These are phyloP conservation scores for Paracoccidioides brasiliensis DNA, from an alignment of 2,329 filamentous ascomycete genomes.

Conservation along the genomic window DNA sequence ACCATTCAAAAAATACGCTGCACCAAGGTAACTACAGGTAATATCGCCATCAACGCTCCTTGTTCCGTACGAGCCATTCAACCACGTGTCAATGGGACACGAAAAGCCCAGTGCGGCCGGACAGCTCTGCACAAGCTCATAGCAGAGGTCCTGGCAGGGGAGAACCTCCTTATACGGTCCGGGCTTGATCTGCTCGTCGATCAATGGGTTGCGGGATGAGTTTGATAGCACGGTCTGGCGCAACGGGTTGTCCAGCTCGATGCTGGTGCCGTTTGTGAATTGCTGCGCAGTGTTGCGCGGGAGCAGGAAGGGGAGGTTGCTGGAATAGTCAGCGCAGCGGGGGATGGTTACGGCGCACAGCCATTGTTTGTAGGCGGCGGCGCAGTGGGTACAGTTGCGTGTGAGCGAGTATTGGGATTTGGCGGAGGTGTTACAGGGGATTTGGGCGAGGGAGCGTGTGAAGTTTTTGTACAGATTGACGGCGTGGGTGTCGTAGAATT, in stretches of 20 bases:
- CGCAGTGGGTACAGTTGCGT: slow-evolving; percentile 63
- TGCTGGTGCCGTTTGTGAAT: slow-evolving; percentile 51
- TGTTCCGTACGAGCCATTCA: slow-evolving; percentile 41
- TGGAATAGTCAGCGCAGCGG: slow-evolving; percentile 73
- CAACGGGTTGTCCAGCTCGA: slow-evolving; percentile 23
- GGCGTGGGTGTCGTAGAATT: slow-evolving; percentile 69
- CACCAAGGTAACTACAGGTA: slow-evolving; percentile 51
- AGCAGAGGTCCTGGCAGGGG: slow-evolving; percentile 80
- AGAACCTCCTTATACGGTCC: slow-evolving; percentile 91
- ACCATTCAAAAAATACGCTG: slow-evolving; percentile 39
- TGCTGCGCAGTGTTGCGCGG: slow-evolving; percentile 57
- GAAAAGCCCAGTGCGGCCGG: slow-evolving; percentile 61
- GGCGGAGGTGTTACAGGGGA: slow-evolving; percentile 65
- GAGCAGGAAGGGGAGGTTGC: slow-evolving; percentile 43
- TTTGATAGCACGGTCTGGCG: slow-evolving; percentile 34
- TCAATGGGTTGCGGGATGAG: slow-evolving; percentile 54
- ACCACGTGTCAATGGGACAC: slow-evolving; percentile 49
- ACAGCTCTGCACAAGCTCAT: slow-evolving; percentile 71
- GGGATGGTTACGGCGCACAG: slow-evolving; percentile 88
- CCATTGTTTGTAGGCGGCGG: slow-evolving; percentile 77
- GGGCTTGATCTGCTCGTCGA: slow-evolving; percentile 59
- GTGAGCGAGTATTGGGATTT: slow-evolving; percentile 72
- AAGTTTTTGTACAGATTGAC: slow-evolving; percentile 60
- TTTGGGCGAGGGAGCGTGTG: slow-evolving; percentile 64
- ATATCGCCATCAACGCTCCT: slow-evolving; percentile 26